Evolutionary conservation across 768 basidiomycete species (phyloP), one percentile per base, ranked within the genome.

Genomic region (Trametes coccinea): DNA sequence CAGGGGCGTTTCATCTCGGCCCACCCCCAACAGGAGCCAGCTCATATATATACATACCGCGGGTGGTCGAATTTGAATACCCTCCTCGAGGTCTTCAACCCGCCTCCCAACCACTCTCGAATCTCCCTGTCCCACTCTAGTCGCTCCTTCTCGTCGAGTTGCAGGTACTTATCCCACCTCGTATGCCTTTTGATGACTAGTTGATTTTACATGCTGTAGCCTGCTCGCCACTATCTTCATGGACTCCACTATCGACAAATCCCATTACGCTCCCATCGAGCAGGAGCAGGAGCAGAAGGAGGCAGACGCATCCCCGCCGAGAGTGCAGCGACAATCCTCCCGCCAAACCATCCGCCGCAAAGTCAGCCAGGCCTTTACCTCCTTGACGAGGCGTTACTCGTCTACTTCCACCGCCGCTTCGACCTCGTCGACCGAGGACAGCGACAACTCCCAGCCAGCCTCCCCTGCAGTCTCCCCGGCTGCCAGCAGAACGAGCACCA

Each of bases 301-400:
- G 8, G 34, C 40, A n/a, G 48, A 50, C 39, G 48, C 2, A 13
- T 40, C 14, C 37, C 29, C 17, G 40, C 39, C 41, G 14, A 17
- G 14, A 22, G 17, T 33, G 14, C 30, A 13, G 44, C 45, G 27
- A 4, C 33, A 47, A 39, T 8, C 16, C n/a, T 33, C 56, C 7
- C 47, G 31, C 48, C 54, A 43, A 31, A 17, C 31, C 31, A 41
- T 61, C n/a, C 54, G 52, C 39, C 54, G 49, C 22, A 56, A 39
- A 45, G 41, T 61, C 22, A 51, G 48, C 49, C 60, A 48, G 27
- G 54, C 40, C 2, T 56, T 61, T 48, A 31, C 45, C 45, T 49
- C 30, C 45, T 14, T 49, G 31, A 37, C 50, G 17, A 31, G 50
- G 10, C 41, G 50, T 17, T 13, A 14, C 34, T 48, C 55, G 17